Evolutionary conservation across 2,329 filamentous ascomycete species (phyloP).

Genomic region (Botrytis galanthina): DNA sequence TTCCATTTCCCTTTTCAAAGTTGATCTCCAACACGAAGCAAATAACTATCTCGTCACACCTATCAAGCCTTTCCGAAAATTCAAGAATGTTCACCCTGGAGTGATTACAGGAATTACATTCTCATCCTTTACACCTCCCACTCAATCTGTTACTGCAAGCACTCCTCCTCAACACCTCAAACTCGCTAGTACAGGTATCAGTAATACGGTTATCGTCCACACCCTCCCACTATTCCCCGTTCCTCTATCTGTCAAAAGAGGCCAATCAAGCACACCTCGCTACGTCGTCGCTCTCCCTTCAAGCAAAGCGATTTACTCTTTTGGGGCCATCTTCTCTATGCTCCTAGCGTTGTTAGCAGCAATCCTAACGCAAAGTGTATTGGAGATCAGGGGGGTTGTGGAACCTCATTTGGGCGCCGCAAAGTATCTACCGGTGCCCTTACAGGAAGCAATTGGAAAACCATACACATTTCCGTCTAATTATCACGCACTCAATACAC

Average conservation of each 20-base stretch:
- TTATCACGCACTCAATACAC: slow-evolving; percentile 7
- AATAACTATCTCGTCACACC: slow-evolving; percentile 51
- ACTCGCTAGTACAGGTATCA: slow-evolving; percentile 38
- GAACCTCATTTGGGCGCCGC: slow-evolving; percentile 30
- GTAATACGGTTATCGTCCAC: slow-evolving; percentile 40
- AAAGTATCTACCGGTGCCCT: slow-evolving; percentile 29
- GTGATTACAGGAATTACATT: slow-evolving; percentile 60
- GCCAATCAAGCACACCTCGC: slow-evolving; percentile 35
- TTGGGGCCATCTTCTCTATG: slow-evolving; percentile 29
- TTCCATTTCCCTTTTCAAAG: slow-evolving; percentile 73
- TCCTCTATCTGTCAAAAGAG: slow-evolving; percentile 33
- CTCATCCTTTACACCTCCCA: slow-evolving; percentile 43
- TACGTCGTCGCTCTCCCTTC: slow-evolving; percentile 38
- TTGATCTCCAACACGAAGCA: slow-evolving; percentile 61
- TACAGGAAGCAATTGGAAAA: slow-evolving; percentile 33
- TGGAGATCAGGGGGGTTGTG: slow-evolving; percentile 36
- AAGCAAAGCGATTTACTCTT: slow-evolving; percentile 27
- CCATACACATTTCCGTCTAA: slow-evolving; percentile 28
- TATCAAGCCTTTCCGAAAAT: slow-evolving; percentile 51
- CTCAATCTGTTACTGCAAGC: slow-evolving; percentile 31
- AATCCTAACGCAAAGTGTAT: slow-evolving; percentile 34
- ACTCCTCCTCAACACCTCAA: slow-evolving; percentile 37
- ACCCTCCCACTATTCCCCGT: slow-evolving; percentile 39
- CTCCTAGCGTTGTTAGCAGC: slow-evolving; percentile 30
- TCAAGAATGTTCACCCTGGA: slow-evolving; percentile 54